phyloP scores from a whole-genome alignment of 306 rosid genomes.

The Canavalia gladiata region DNA sequence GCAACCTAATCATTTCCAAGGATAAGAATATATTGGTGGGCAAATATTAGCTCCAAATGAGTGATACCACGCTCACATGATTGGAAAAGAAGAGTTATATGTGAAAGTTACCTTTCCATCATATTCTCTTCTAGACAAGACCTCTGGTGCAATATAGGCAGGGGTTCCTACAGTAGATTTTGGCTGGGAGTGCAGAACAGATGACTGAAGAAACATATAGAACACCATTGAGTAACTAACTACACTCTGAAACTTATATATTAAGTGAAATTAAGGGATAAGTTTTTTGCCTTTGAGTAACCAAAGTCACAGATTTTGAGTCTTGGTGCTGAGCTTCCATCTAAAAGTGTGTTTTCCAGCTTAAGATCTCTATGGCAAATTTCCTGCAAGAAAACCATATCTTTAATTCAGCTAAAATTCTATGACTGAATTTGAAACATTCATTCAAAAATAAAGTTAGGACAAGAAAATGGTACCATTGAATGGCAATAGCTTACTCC shows the following conservation, averaged over 20 bases:
- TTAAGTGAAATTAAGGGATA: conserved; percentile 25
- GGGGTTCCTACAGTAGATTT: conserved; percentile 99
- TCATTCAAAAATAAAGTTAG: not conserved
- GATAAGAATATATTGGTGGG: conserved; percentile 39
- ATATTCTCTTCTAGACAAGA: conserved; percentile 81
- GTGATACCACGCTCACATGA: not conserved
- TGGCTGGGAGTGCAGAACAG: conserved; percentile 96
- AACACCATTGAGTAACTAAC: conserved; percentile 1
- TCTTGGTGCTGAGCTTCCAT: conserved; percentile 92
- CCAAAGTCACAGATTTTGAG: conserved; percentile 98
- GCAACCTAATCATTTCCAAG: conserved; percentile 75
- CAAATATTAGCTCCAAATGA: conserved; percentile 45
- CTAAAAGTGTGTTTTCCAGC: conserved; percentile 96
- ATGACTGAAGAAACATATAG: conserved; percentile 67
- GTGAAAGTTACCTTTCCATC: conserved; percentile 82
- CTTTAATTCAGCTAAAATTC: conserved; percentile 30
- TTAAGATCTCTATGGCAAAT: conserved; percentile 99
- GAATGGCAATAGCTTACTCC: conserved; percentile 98
- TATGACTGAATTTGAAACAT: not conserved
- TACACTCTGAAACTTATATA: not conserved
- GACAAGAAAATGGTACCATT: conserved; percentile 64
- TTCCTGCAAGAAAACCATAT: conserved; percentile 63
- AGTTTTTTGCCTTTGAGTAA: conserved; percentile 82
- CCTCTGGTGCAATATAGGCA: conserved; percentile 98
- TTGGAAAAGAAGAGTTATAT: conserved; percentile 17